phyloP scores from a whole-genome alignment of 2,329 filamentous ascomycete species.

The Chaetomiaceae sp. region DNA sequence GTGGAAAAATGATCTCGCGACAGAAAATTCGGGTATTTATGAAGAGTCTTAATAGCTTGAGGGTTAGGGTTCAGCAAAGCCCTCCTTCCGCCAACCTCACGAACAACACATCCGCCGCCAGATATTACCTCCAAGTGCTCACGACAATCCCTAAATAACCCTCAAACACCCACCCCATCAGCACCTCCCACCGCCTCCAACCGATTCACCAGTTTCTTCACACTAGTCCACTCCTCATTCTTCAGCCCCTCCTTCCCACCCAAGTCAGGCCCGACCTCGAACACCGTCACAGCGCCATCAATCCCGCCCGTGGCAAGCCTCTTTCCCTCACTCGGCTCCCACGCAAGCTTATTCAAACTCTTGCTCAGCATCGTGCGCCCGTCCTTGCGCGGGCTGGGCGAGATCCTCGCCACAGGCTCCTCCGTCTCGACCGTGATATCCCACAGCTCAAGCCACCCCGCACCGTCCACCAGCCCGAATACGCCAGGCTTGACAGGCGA shows the following conservation, averaged over 20 bases:
- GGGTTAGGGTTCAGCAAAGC: neutral
- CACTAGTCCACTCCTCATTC: slow-evolving; percentile 85
- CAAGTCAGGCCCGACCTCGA: slow-evolving; percentile 79
- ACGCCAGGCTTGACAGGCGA: slow-evolving; percentile 90
- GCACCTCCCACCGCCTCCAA: slow-evolving; percentile 60
- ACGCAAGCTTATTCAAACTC: slow-evolving; percentile 89
- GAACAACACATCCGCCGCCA: too few species aligned
- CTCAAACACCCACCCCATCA: slow-evolving; percentile 36
- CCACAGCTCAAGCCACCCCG: slow-evolving; percentile 89
- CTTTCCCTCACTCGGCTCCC: slow-evolving; percentile 87
- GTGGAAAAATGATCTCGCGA: neutral
- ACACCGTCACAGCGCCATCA: slow-evolving; percentile 84
- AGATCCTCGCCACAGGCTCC: slow-evolving; percentile 78
- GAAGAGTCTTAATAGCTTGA: neutral
- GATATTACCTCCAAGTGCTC: neutral
- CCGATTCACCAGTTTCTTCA: slow-evolving; percentile 82
- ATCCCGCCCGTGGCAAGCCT: slow-evolving; percentile 86
- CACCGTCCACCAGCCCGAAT: slow-evolving; percentile 91
- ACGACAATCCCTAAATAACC: neutral
- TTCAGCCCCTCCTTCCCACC: slow-evolving; percentile 81
- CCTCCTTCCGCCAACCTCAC: neutral
- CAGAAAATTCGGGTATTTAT: neutral
- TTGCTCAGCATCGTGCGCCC: slow-evolving; percentile 68
- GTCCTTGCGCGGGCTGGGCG: slow-evolving; percentile 62
- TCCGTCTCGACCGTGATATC: slow-evolving; percentile 90